Conservation (phyloP, 345 rosid genomes). For the Eucalyptus sideroxylon region DNA sequence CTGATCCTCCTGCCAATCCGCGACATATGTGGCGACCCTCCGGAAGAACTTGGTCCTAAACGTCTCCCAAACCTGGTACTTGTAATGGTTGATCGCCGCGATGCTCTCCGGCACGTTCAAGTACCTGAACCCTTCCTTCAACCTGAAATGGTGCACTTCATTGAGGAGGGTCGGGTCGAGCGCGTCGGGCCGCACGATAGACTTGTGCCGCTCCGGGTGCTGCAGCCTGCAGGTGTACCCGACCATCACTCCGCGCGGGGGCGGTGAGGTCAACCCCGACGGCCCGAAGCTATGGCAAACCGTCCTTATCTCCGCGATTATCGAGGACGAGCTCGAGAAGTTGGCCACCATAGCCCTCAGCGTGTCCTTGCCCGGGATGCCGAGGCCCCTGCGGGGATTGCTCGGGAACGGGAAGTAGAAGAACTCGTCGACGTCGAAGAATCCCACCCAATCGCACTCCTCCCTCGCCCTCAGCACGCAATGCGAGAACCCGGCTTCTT, state of each 20-base stretch:
- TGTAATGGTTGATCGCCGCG: conserved; percentile 80
- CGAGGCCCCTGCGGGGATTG: conserved; percentile 11
- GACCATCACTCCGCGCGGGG: conserved; percentile 62
- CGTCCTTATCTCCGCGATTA: conserved; percentile 67
- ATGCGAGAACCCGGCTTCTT: conserved; percentile 96
- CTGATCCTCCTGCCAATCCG: conserved; percentile 85
- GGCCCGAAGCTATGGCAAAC: conserved; percentile 92
- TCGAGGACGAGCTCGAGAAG: conserved; percentile 36
- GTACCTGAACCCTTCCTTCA: conserved; percentile 43
- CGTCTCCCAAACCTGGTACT: conserved; percentile 94
- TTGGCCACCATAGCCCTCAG: conserved; percentile 51
- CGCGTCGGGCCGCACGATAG: conserved; percentile 52
- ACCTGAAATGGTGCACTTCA: conserved; percentile 78
- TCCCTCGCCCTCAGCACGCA: conserved; percentile 71
- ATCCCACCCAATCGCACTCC: conserved; percentile 87
- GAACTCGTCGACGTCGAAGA: conserved; percentile 95
- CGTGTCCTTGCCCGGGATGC: conserved; percentile 40
- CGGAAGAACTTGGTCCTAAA: conserved; percentile 83
- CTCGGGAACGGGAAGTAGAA: conserved; percentile 49
- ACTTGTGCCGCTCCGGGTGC: conserved; percentile 84
- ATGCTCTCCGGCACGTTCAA: conserved; percentile 56
- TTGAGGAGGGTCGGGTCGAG: conserved; percentile 66
- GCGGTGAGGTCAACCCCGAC: conserved; percentile 66
- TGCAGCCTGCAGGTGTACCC: conserved; percentile 92
- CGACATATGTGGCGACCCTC: conserved; percentile 92